These are phyloP conservation scores for Gracilaria vermiculophylla DNA, from an alignment of 23 red algal genomes.

Conservation along the genomic window DNA sequence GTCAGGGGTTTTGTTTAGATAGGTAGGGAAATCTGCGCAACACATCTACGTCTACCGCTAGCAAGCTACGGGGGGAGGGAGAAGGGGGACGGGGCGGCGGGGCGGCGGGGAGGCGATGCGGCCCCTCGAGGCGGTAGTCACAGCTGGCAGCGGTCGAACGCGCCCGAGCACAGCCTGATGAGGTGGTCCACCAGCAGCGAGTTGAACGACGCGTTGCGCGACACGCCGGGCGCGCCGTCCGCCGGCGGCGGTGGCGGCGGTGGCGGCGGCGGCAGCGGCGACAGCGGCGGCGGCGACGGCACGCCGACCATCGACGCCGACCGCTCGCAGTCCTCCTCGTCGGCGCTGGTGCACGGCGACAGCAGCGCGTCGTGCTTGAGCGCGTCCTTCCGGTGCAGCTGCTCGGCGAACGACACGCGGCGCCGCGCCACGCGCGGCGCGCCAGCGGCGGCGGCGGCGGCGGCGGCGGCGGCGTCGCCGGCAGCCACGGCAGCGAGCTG, in stretches of 20 bases:
- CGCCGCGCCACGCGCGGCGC: not conserved
- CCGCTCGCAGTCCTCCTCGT: not conserved
- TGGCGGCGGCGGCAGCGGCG: too few relatives aligned
- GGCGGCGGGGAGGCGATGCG: too few relatives aligned
- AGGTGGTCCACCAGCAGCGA: conserved; percentile 7
- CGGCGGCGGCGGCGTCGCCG: not conserved
- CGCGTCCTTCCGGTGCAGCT: not conserved
- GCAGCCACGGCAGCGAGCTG: not conserved
- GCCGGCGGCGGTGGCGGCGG: too few relatives aligned
- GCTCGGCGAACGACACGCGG: conserved; percentile 7
- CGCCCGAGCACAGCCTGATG: not conserved
- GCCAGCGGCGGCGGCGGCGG: not conserved
- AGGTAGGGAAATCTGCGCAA: too few relatives aligned
- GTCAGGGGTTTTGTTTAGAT: too few relatives aligned
- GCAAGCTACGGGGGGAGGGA: too few relatives aligned
- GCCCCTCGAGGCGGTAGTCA: too few relatives aligned
- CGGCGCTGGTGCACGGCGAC: not conserved
- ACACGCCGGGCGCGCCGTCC: too few relatives aligned
- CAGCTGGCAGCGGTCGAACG: too few relatives aligned
- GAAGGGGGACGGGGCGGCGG: too few relatives aligned
- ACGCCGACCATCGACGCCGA: not conserved
- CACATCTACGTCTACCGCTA: too few relatives aligned
- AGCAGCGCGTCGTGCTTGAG: not conserved
- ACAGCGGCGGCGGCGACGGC: too few relatives aligned
- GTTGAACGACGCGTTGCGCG: not conserved